A percentile compares a stretch with the other conserved stretches of the same genome.
These are phyloP conservation scores for Leccinum variicolor DNA, from an alignment of 768 basidiomycete genomes.

Conservation along the genomic window DNA sequence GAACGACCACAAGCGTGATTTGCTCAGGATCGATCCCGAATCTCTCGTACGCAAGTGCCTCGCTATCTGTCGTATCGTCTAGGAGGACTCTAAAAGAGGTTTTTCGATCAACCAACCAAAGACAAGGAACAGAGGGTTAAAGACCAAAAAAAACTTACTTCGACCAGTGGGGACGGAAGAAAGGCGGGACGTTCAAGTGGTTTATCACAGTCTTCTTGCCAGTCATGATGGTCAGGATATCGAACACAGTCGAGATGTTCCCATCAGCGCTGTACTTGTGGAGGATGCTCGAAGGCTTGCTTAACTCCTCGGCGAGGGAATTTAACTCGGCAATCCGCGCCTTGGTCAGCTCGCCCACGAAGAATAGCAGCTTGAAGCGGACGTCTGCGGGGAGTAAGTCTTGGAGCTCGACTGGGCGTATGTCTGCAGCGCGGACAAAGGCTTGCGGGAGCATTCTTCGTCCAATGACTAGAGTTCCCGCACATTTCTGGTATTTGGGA, in stretches of 20 bases:
- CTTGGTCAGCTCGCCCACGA: constrained; percentile 29
- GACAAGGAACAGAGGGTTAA: neutral
- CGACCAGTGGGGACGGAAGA: constrained; percentile 40
- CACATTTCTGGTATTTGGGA: constrained; percentile 26
- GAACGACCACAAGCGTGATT: constrained; percentile 35
- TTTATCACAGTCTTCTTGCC: constrained; percentile 33
- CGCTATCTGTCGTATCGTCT: constrained; percentile 31
- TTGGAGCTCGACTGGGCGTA: constrained; percentile 37
- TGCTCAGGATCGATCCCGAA: constrained; percentile 31
- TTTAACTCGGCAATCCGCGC: constrained; percentile 20
- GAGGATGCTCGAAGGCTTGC: constrained; percentile 24
- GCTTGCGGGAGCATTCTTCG: constrained; percentile 37
- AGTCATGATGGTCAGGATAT: constrained; percentile 24
- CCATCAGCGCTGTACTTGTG: constrained; percentile 25
- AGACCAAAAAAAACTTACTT: constrained; percentile 33
- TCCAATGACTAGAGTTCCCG: constrained; percentile 33
- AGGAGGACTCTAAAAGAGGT: constrained; percentile 29
- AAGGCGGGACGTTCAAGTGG: constrained; percentile 32
- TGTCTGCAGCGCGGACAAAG: constrained; percentile 36
- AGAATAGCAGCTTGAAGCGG: constrained; percentile 38
- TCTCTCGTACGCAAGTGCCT: constrained; percentile 30
- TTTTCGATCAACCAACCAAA: neutral
- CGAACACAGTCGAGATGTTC: constrained; percentile 29
- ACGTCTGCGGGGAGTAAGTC: constrained; percentile 38
- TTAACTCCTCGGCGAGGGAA: constrained; percentile 26